A percentile compares a stretch with the other conserved stretches of the same genome.
Evolutionary conservation across 108 stramenopile species (phyloP).

Genomic region (Epipyxis sp.): DNA sequence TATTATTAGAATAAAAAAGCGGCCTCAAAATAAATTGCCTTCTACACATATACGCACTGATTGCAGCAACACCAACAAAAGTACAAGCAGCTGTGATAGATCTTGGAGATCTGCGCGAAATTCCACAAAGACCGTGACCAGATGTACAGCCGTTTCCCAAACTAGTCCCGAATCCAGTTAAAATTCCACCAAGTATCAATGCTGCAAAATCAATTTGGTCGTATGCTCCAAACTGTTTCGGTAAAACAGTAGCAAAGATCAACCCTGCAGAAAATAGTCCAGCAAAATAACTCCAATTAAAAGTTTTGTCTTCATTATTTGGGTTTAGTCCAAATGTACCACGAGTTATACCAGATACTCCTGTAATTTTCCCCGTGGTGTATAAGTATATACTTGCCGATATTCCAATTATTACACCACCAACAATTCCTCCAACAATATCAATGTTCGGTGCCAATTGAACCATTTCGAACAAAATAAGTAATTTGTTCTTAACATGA

Average conservation of each 20-base stretch:
- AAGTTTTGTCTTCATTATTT: not conserved
- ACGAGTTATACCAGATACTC: not conserved
- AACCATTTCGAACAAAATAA: not conserved
- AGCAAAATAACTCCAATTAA: not conserved
- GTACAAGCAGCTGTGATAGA: conserved; percentile 66
- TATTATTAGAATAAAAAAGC: not conserved
- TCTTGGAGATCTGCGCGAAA: conserved; percentile 68
- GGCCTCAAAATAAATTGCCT: conserved; percentile 15
- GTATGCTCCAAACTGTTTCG: not conserved
- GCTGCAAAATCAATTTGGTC: not conserved
- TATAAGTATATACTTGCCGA: not conserved
- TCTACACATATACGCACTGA: conserved; percentile 11
- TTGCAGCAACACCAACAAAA: conserved; percentile 67
- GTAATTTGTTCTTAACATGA: not conserved
- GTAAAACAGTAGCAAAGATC: not conserved
- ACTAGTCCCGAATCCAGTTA: conserved; percentile 49
- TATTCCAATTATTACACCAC: not conserved
- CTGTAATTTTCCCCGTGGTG: not conserved
- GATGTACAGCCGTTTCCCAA: conserved; percentile 52
- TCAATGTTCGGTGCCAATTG: not conserved
- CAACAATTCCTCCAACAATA: conserved; percentile 2
- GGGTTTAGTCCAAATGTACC: not conserved
- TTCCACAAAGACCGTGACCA: conserved; percentile 74
- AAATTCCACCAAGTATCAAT: conserved; percentile 38
- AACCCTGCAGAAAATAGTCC: not conserved